Evolutionary conservation across 2,329 filamentous ascomycete species (phyloP).

Genomic region (Stagonosporopsis cucurbitacearum): DNA sequence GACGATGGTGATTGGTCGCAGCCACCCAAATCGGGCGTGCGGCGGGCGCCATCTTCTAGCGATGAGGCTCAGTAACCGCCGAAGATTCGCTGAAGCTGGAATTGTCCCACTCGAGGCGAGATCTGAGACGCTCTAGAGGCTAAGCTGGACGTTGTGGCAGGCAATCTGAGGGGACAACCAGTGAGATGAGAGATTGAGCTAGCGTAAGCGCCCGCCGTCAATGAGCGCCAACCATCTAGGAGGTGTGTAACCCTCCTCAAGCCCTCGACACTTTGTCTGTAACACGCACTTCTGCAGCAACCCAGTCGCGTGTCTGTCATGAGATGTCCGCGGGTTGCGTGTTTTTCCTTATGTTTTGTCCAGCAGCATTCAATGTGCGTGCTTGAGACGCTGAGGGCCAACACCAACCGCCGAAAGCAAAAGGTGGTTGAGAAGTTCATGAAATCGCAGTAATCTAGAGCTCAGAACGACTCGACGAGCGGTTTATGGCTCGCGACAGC

Average conservation of each 20-base stretch:
- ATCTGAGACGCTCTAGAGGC: slow-evolving; percentile 47
- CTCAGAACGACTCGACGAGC: neutral
- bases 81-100: slow-evolving; percentile 44
- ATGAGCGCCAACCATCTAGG: slow-evolving; percentile 30
- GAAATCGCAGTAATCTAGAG: too few species aligned
- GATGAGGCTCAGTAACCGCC: slow-evolving; percentile 45
- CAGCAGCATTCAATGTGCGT: slow-evolving; percentile 1
- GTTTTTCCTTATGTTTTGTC: neutral
- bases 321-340: neutral
- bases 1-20: slow-evolving; percentile 44
- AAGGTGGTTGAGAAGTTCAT: neutral
- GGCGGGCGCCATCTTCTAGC: slow-evolving; percentile 43
- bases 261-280: slow-evolving; percentile 10
- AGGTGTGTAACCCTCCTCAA: slow-evolving; percentile 17
- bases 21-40: slow-evolving; percentile 31
- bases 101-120: slow-evolving; percentile 43
- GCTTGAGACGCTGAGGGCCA: slow-evolving; percentile 1
- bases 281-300: slow-evolving; percentile 8
- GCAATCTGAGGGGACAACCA: slow-evolving; percentile 36
- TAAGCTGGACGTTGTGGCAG: slow-evolving; percentile 38
- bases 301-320: slow-evolving; percentile 8
- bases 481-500: neutral
- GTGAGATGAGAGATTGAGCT: slow-evolving; percentile 30
- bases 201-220: slow-evolving; percentile 34
- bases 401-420: neutral